These are phyloP conservation scores for Ascocoryne sarcoides DNA, from an alignment of 2,329 filamentous ascomycete genomes.

Conservation along the genomic window DNA sequence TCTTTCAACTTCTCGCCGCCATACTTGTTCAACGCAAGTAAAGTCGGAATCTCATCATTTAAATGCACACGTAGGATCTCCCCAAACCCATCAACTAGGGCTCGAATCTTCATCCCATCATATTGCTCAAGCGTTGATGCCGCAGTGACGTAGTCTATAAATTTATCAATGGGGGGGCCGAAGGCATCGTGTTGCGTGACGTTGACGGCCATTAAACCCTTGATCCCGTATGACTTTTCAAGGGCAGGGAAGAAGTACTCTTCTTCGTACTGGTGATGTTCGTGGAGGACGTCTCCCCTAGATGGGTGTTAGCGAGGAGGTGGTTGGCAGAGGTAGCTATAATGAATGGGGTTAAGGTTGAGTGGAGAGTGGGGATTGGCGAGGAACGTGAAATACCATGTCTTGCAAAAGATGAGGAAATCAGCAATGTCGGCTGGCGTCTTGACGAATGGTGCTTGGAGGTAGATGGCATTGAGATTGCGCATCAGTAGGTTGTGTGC, in stretches of 20 bases:
- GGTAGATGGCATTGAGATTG: slow-evolving; percentile 30
- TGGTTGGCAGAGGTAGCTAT: no score
- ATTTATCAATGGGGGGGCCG: slow-evolving; percentile 28
- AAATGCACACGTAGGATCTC: slow-evolving; percentile 30
- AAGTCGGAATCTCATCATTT: slow-evolving; percentile 32
- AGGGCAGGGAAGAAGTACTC: slow-evolving; percentile 32
- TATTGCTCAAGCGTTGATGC: slow-evolving; percentile 22
- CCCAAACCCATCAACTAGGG: slow-evolving; percentile 32
- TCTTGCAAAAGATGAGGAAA: slow-evolving; percentile 20
- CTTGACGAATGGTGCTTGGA: slow-evolving; percentile 30
- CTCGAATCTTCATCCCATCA: slow-evolving; percentile 26
- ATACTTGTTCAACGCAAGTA: slow-evolving; percentile 29
- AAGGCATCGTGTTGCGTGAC: slow-evolving; percentile 35
- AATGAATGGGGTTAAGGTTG: no score
- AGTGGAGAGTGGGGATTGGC: no score
- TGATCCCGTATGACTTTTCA: slow-evolving; percentile 28
- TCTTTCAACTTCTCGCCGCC: slow-evolving; percentile 20
- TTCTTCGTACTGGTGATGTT: slow-evolving; percentile 35
- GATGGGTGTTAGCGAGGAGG: no score
- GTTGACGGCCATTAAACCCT: slow-evolving; percentile 34
- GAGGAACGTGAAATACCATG: no score
- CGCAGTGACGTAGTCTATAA: slow-evolving; percentile 27
- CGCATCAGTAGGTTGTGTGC: slow-evolving; percentile 32
- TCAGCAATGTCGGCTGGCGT: slow-evolving; percentile 29
- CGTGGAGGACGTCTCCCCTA: slow-evolving; percentile 27